phyloP scores from a whole-genome alignment of 179 eudicot species.

The Heliamphora pulchella region DNA sequence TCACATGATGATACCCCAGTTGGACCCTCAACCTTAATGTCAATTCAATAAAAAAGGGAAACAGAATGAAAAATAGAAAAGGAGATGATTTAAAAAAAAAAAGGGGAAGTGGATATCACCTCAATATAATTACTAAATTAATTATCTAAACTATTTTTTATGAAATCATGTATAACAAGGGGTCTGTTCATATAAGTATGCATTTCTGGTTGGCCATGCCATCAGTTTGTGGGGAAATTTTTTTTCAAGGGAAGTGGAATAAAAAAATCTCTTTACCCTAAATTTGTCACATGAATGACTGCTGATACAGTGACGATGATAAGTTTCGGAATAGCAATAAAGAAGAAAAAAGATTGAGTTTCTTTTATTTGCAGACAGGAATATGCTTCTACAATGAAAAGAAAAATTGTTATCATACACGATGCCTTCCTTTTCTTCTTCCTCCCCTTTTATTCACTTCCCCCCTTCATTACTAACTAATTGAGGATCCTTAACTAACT shows the following conservation, averaged over 20 bases:
- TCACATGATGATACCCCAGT: neutral
- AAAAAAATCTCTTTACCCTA: neutral
- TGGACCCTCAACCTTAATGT: neutral
- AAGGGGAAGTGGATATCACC: neutral
- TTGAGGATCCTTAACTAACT: too few species aligned
- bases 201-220: neutral
- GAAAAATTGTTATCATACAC: too few species aligned
- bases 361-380: too few species aligned
- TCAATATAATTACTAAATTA: neutral
- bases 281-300: neutral
- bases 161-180: neutral
- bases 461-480: too few species aligned
- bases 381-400: too few species aligned
- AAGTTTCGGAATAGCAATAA: too few species aligned
- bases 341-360: too few species aligned
- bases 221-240: neutral
- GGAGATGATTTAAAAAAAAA: neutral
- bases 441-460: too few species aligned
- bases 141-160: neutral
- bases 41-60: neutral
- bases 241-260: neutral
- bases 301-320: neutral
- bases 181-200: neutral
- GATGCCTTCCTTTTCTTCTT: too few species aligned
- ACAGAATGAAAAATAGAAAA: too few species aligned